These are phyloP conservation scores for Aspergillus awamori DNA, from an alignment of 2,329 filamentous ascomycete genomes.

Conservation along the genomic window DNA sequence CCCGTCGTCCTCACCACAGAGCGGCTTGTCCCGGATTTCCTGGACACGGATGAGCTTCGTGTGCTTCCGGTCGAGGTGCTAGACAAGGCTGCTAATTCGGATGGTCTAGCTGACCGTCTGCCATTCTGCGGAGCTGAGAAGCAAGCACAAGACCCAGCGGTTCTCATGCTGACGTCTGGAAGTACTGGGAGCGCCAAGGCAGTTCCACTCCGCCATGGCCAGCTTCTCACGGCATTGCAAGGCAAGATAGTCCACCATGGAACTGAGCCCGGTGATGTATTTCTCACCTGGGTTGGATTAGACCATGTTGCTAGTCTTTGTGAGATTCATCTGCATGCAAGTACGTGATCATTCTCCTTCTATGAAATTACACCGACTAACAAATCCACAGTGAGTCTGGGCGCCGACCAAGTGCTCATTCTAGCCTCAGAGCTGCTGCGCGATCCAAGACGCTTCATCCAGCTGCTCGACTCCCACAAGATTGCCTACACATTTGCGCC, in stretches of 20 bases:
- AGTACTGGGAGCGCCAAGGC: conserved; percentile 58
- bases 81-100: not conserved
- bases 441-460: conserved; percentile 46
- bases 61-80: not conserved
- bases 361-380: not conserved
- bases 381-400: conserved; percentile 12
- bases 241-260: conserved; percentile 38
- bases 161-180: conserved; percentile 58
- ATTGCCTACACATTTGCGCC: conserved; percentile 31
- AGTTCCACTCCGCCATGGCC: conserved; percentile 46
- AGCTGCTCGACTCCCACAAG: conserved; percentile 44
- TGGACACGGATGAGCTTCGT: not conserved
- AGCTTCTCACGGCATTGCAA: conserved; percentile 9
- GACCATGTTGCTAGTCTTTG: conserved; percentile 58
- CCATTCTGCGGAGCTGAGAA: not conserved
- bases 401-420: conserved; percentile 25
- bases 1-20: conserved; percentile 2
- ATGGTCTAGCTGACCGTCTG: not conserved
- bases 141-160: conserved; percentile 30
- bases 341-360: not conserved
- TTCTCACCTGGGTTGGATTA: conserved; percentile 55
- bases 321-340: conserved; percentile 54
- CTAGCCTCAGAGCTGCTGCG: conserved; percentile 21
- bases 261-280: conserved; percentile 35
- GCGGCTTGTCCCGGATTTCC: not conserved